Evolutionary conservation across 306 rosid genomes (phyloP), one percentile per base, ranked within the genome.

Genomic region (Arachis stenosperma): DNA sequence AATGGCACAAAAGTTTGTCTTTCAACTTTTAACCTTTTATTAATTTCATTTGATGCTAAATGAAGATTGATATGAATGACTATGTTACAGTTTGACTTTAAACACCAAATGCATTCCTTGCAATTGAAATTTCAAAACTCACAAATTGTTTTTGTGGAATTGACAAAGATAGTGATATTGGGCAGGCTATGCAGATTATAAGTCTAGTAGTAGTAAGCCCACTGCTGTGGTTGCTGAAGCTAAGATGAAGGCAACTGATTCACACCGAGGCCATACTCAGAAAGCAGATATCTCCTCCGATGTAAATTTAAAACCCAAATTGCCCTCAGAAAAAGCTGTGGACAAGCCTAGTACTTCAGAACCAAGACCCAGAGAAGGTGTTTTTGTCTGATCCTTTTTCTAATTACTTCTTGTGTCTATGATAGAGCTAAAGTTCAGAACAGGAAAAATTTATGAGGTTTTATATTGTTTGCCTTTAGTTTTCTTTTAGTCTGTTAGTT

Each of bases 321-420:
- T 81, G 59, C 72, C 47, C 58, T 36, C 80, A 48, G 86, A 88
- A 74, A 83, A 41, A 73, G 75, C 77, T 65, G 92, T 85, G 76
- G 96, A 86, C 29, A 89, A 91, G 71, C 88, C 97, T 44, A 88
- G 87, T 55, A 81, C 87, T 89, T 91, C 97, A 7, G 81, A 68
- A 73, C 59, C 88, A 60, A 89, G 99, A 83, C 96, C 91, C 57
- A 94, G 84, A 84, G 97, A 94, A 94, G 97, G 98, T 91, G 79
- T 54, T 65, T 71, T 69, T 58, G 60, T 64, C 44, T 62, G 61
- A 42, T 73, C 41, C 51, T 76, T 52, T 55, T 72, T 3, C 56
- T 9, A 52, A 52, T 51, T 74, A 36, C 48, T 67, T 69, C 62
- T 47, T 22, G 54, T 62, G 40, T 73, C 7, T 54, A 47, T 48